Percentiles rank a stretch among this genome's conserved stretches.
Evolutionary conservation across 2,329 filamentous ascomycete genomes (phyloP).

Genomic region (Bisporella sp.): DNA sequence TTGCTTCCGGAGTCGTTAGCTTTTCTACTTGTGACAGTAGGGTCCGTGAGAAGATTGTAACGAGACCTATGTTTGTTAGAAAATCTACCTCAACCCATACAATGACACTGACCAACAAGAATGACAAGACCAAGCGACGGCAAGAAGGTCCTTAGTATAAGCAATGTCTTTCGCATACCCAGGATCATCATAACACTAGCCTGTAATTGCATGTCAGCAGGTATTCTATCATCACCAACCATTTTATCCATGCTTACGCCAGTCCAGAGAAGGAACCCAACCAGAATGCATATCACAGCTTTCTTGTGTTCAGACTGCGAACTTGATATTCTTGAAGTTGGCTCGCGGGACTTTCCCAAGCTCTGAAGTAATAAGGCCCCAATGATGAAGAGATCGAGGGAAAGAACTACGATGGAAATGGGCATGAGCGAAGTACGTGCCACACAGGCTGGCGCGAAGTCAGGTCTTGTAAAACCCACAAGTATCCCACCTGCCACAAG

Average conservation of each 20-base stretch:
- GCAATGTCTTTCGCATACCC: slow-evolving; percentile 19
- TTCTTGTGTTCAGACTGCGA: slow-evolving; percentile 17
- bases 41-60: slow-evolving; percentile 18
- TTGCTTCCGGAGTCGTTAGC: slow-evolving; percentile 22
- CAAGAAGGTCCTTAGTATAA: slow-evolving; percentile 24
- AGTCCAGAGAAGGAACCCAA: slow-evolving; percentile 25
- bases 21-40: slow-evolving; percentile 18
- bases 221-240: background rate
- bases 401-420: slow-evolving; percentile 23
- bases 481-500: slow-evolving; percentile 23
- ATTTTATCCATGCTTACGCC: slow-evolving; percentile 14
- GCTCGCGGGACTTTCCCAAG: slow-evolving; percentile 11
- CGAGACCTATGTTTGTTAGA: slow-evolving; percentile 13
- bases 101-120: slow-evolving; percentile 21
- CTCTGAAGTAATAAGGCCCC: slow-evolving; percentile 19
- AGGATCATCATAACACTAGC: slow-evolving; percentile 27
- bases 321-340: slow-evolving; percentile 10
- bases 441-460: slow-evolving; percentile 26
- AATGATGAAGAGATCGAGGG: slow-evolving; percentile 24
- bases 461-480: slow-evolving; percentile 25
- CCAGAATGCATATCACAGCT: slow-evolving; percentile 19
- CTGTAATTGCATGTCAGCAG: slow-evolving; percentile 14
- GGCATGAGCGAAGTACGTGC: slow-evolving; percentile 23
- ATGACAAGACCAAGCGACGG: slow-evolving; percentile 25
- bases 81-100: background rate